Evolutionary conservation across 2,329 filamentous ascomycete genomes (phyloP), one percentile per base, ranked within the genome.

Genomic region (Penicillium oxalicum): DNA sequence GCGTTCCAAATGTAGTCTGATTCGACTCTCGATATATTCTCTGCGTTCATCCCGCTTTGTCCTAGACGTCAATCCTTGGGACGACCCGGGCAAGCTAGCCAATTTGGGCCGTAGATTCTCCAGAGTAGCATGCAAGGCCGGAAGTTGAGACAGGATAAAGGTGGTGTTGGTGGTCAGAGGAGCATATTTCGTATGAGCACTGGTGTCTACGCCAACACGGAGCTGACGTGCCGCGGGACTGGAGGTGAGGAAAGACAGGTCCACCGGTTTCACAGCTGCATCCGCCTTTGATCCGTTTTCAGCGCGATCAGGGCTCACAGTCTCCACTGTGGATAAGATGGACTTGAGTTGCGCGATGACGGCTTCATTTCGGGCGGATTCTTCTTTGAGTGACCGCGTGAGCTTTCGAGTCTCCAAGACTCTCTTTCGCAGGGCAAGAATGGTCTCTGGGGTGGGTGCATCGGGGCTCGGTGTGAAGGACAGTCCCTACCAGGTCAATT

Each of bases 111-210:
- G 75, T 33, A 95, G 73, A 9, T 79, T 77, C 8, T 81, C 75
- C 42, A 95, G 74, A 6, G 94, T 75, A 6, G 81, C 74, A 50
- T 87, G 83, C 40, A 98, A 75, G 0, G 88, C 82, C 27, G 89
- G 88, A 18, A 96, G 75, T 65, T 97, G 91, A 2, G 86, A 87
- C 18, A 94, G 77, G 0, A 88, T 83, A 66, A 96, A 95, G 27
- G 74, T 76, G 11, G 77, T 75, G 48, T 71, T 74, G 45, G 71
- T 76, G 52, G 71, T 75, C 49, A 71, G 63, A 38, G 62, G 67
- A 27, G 61, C 70, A 44, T 64, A 63, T 67, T 59, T 62, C 9
- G 57, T 59, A 49, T 58, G 69, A 38, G 60, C 48, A n/a, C 63
- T 70, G 48, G 55, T 62, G 48, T 61, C 63, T 53, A 67, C 61